Evolutionary conservation across 495 filamentous ascomycete genomes (phyloP).

Genomic region (Niebla homalea): DNA sequence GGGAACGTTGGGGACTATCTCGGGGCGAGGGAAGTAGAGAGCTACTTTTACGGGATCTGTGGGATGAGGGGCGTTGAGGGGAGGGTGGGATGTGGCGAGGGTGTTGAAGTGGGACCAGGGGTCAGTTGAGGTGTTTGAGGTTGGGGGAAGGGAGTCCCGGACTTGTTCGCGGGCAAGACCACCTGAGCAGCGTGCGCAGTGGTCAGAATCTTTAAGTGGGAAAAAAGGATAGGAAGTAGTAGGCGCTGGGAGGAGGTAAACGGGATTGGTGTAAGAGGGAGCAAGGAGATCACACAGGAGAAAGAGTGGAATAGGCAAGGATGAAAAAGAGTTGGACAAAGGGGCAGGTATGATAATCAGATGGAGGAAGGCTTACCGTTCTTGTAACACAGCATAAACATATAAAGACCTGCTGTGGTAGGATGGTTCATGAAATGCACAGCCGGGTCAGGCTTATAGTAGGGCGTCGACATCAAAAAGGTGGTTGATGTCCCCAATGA

Average conservation of each 20-base stretch:
- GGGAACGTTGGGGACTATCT: constrained; percentile 83
- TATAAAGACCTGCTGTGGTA: constrained; percentile 65
- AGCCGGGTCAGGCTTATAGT: constrained; percentile 73
- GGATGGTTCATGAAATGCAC: constrained; percentile 88
- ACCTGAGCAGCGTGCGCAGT: background rate
- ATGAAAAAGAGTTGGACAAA: too few species aligned
- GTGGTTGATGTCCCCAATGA: constrained; percentile 91
- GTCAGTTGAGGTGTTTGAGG: constrained; percentile 25
- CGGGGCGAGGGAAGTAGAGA: constrained; percentile 84
- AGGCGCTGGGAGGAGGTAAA: too few species aligned
- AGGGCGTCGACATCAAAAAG: constrained; percentile 88
- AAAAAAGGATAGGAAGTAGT: too few species aligned
- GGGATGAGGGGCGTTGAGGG: constrained; percentile 43
- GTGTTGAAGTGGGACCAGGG: constrained; percentile 71
- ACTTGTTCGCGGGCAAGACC: constrained; percentile 82
- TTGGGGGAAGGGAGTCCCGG: constrained; percentile 50
- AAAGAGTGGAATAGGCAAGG: too few species aligned
- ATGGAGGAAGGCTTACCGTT: constrained; percentile 53
- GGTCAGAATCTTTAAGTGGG: background rate
- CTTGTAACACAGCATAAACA: constrained; percentile 99
- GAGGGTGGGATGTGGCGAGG: constrained; percentile 45
- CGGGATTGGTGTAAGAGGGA: too few species aligned
- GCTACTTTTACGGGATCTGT: constrained; percentile 62
- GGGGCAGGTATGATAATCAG: background rate
- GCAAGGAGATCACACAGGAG: too few species aligned